Evolutionary conservation across 1,284 basidiomycete species (phyloP).

Genomic region (Pholiota adiposa): DNA sequence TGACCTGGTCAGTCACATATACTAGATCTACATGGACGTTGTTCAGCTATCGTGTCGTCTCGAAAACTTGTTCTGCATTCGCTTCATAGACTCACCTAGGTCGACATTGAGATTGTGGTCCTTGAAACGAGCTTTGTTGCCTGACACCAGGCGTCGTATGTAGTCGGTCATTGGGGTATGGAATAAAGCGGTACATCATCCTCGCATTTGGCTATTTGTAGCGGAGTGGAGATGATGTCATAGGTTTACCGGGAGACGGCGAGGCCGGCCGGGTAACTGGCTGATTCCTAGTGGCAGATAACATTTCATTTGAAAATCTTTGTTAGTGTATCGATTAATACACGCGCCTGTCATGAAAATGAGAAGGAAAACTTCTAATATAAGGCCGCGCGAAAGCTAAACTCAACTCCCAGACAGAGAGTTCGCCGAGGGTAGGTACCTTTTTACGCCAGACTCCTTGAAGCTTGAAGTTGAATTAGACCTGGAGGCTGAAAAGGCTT

Average conservation of each 20-base stretch:
- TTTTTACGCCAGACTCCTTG: background rate
- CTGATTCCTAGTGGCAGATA: too few relatives aligned
- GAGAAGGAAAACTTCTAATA: background rate
- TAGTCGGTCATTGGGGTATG: slow-evolving; percentile 72
- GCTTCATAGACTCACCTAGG: slow-evolving; percentile 44
- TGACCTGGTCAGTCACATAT: slow-evolving; percentile 82
- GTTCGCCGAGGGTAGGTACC: too few relatives aligned
- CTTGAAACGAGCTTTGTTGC: slow-evolving; percentile 77
- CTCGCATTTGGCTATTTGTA: too few relatives aligned
- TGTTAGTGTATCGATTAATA: slow-evolving; percentile 9
- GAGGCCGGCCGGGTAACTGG: too few relatives aligned
- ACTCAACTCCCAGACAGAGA: slow-evolving; percentile 13
- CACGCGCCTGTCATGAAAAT: slow-evolving; percentile 9
- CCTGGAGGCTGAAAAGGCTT: too few relatives aligned
- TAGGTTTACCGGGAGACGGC: too few relatives aligned
- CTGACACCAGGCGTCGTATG: slow-evolving; percentile 72
- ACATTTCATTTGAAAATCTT: background rate
- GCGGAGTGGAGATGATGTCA: too few relatives aligned
- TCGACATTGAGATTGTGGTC: slow-evolving; percentile 73
- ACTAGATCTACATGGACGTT: slow-evolving; percentile 69
- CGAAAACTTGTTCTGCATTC: background rate
- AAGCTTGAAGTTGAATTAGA: too few relatives aligned
- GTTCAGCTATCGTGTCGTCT: too few relatives aligned
- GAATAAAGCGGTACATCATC: too few relatives aligned
- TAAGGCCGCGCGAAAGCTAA: slow-evolving; percentile 8